Evolutionary conservation across 345 rosid species (phyloP).

Genomic region (Heritiera fomes): DNA sequence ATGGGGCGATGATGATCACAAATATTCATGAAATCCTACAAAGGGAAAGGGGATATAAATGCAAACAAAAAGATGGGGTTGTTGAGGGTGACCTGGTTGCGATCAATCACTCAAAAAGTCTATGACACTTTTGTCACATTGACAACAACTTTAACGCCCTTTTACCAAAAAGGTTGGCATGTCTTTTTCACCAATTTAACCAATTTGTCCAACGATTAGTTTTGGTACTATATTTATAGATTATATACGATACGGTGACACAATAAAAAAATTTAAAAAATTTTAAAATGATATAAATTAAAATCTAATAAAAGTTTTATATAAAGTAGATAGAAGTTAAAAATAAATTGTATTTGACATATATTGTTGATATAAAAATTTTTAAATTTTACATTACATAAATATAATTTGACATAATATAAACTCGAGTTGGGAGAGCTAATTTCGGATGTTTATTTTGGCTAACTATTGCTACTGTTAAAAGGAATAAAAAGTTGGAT

Average conservation of each 20-base stretch:
- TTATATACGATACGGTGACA: too few relatives aligned
- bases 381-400: too few relatives aligned
- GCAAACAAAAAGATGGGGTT: constrained; percentile 5
- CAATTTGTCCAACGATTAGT: neutral
- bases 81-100: constrained; percentile 11
- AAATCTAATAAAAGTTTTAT: too few relatives aligned
- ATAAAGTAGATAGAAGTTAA: too few relatives aligned
- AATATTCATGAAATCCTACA: constrained; percentile 1
- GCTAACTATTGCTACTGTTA: neutral
- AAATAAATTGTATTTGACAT: too few relatives aligned
- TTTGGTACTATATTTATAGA: too few relatives aligned
- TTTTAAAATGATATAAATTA: too few relatives aligned
- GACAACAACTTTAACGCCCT: constrained; percentile 16
- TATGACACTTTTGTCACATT: constrained; percentile 8
- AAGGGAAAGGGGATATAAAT: neutral
- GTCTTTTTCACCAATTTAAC: neutral
- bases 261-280: too few relatives aligned
- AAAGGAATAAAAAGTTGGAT: neutral
- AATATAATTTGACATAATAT: too few relatives aligned
- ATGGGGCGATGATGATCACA: neutral
- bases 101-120: constrained; percentile 10
- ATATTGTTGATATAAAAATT: too few relatives aligned
- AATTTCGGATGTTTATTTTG: neutral
- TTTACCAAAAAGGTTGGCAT: neutral
- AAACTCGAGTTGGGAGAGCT: too few relatives aligned